Percentiles rank a stretch among this genome's conserved stretches.
Evolutionary conservation across 2,329 filamentous ascomycete genomes (phyloP).

Genomic region (Boeremia lycopersici): DNA sequence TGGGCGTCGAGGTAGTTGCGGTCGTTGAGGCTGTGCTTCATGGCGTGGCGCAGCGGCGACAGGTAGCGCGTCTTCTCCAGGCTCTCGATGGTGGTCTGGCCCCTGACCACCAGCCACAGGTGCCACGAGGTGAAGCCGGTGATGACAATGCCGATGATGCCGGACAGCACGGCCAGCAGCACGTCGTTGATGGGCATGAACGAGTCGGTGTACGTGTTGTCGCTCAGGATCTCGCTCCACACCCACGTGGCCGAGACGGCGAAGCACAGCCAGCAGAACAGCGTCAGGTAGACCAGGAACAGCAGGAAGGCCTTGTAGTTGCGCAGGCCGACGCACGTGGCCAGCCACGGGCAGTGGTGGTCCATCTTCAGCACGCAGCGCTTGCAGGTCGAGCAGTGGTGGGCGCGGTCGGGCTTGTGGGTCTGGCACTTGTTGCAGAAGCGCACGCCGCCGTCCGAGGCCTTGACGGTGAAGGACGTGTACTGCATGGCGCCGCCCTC

Average conservation of each 20-base stretch:
- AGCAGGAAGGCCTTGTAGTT: slow-evolving; percentile 97
- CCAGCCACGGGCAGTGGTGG: slow-evolving; percentile 97
- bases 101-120: slow-evolving; percentile 75
- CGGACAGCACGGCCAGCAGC: slow-evolving; percentile 81
- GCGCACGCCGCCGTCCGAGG: slow-evolving; percentile 76
- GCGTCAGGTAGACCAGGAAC: slow-evolving; percentile 85
- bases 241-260: slow-evolving; percentile 80
- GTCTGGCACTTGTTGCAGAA: slow-evolving; percentile 98
- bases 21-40: slow-evolving; percentile 66
- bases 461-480: slow-evolving; percentile 88
- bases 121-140: slow-evolving; percentile 93
- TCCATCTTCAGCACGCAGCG: slow-evolving; percentile 99
- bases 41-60: slow-evolving; percentile 73
- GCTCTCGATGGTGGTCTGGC: slow-evolving; percentile 94
- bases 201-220: slow-evolving; percentile 73
- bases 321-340: slow-evolving; percentile 88
- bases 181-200: slow-evolving; percentile 91
- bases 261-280: slow-evolving; percentile 86
- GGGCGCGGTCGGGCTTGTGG: slow-evolving; percentile 91
- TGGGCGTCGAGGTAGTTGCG: slow-evolving; percentile 53
- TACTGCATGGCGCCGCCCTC: slow-evolving; percentile 60
- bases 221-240: slow-evolving; percentile 77
- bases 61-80: slow-evolving; percentile 95
- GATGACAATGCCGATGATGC: slow-evolving; percentile 89
- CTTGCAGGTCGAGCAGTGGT: slow-evolving; percentile 95